Base-by-base conservation (phyloP, 495 filamentous ascomycete species). In the Podospora pseudoanserina region DNA sequence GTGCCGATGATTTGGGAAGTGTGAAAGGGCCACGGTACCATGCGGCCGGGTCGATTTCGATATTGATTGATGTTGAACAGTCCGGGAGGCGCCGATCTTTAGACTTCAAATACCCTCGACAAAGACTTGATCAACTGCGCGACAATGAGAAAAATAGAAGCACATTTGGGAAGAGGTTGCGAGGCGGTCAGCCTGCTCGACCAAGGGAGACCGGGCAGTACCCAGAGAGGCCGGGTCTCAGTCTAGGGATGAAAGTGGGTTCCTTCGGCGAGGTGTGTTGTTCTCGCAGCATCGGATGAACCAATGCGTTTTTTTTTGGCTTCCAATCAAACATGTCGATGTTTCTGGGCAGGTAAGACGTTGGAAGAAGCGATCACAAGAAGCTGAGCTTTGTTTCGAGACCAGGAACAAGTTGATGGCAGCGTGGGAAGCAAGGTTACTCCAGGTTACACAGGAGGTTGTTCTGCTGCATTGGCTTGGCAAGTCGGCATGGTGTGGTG, bases 1-100 rank as follows among this genome's bases (percentile, higher is more conserved):
- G 64, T 27, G 64, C 55, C 64, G 64, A 66, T 60, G 54, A 66
- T 59, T 32, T 16, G 27, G 54, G 64, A 65, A 15, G 54, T 5
- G 64, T 3, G 54, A 54, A 65, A 15, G 54, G 55, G 64, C 6
- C 32, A 19, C 55, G 34, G 32, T 58, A n/a, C 55, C 55, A 58
- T n/a, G 55, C 55, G 55, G 55, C 55, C 55, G 23, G 55, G 55
- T 20, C 18, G 55, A 26, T 49, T 49, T 49, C 39, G 13, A 13
- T 49, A 49, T 49, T 11, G 39, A 49, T 18, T 11, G 39, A 49
- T 13, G 39, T 16, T 16, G 39, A 49, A 13, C 39, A 9, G 15
- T 18, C 23, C 23, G 23, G 2, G 15, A 11, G 15, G 39, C 18
- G 39, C 15, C 39, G 39, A 49, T 49, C 39, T 49, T 49, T 16